Conservation (phyloP, 371 early-diverging fungal genomes). For the Mucor saturninus region DNA sequence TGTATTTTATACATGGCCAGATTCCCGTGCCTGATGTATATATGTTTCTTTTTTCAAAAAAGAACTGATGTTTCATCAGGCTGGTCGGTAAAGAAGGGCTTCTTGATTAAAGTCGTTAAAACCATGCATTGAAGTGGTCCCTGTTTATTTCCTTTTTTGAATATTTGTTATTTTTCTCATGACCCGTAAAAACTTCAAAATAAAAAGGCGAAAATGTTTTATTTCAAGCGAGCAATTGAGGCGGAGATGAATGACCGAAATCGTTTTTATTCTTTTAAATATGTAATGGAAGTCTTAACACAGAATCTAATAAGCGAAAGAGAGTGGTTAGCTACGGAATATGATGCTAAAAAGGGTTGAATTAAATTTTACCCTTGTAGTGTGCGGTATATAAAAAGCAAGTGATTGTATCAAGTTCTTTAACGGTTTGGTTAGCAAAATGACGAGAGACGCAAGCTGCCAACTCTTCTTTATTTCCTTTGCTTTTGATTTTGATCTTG, state of each 20-base stretch:
- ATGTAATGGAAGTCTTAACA: constrained; percentile 40
- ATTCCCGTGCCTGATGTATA: too few species aligned
- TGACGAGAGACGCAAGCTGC: constrained; percentile 54
- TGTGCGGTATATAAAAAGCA: constrained; percentile 55
- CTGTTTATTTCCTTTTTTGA: neutral
- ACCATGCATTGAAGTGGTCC: neutral
- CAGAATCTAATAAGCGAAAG: constrained; percentile 27
- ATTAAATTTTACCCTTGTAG: constrained; percentile 42
- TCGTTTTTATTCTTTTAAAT: constrained; percentile 17
- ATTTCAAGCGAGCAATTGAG: neutral
- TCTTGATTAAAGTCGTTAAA: too few species aligned
- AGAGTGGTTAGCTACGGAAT: constrained; percentile 3
- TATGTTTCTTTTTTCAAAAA: too few species aligned
- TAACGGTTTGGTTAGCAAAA: constrained; percentile 55
- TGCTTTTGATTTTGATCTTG: constrained; percentile 40
- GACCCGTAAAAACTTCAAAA: neutral
- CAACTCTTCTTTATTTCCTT: constrained; percentile 48
- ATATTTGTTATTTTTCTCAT: neutral
- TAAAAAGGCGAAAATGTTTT: neutral
- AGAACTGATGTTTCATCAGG: too few species aligned
- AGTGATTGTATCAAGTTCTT: constrained; percentile 54
- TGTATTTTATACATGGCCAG: too few species aligned
- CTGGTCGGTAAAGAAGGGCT: too few species aligned
- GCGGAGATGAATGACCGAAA: neutral
- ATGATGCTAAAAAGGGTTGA: neutral